Percentiles rank a stretch among this genome's conserved stretches.
phyloP scores from a whole-genome alignment of 23 red algal species.

The Gracilaria caudata region DNA sequence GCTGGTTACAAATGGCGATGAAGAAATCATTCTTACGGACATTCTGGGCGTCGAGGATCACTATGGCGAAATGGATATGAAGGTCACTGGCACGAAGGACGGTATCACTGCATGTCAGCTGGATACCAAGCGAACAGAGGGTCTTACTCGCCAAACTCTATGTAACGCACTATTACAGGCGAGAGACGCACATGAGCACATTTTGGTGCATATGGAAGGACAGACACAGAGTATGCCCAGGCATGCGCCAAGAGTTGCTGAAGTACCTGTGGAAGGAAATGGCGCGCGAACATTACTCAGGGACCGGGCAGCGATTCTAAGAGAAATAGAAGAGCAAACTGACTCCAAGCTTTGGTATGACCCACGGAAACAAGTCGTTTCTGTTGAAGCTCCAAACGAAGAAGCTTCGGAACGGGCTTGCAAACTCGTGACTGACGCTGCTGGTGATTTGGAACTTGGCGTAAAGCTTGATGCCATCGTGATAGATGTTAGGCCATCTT shows the following conservation, averaged over 20 bases:
- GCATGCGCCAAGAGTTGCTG: constrained; percentile 42
- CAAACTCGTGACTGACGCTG: constrained; percentile 30
- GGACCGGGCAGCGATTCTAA: constrained; percentile 29
- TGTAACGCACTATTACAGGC: constrained; percentile 26
- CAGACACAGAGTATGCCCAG: constrained; percentile 22
- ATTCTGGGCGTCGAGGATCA: constrained; percentile 95
- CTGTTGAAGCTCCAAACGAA: constrained; percentile 47
- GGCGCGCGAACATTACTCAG: constrained; percentile 21
- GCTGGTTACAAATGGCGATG: constrained; percentile 36
- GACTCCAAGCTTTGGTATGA: constrained; percentile 36
- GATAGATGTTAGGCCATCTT: constrained; percentile 35
- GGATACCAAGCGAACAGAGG: constrained; percentile 54
- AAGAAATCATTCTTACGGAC: constrained; percentile 82
- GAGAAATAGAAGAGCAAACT: constrained; percentile 35
- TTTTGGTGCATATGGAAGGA: constrained; percentile 60
- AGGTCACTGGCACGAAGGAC: constrained; percentile 61
- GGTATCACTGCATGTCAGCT: constrained; percentile 73
- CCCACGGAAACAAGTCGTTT: constrained; percentile 23
- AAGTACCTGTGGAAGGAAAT: constrained; percentile 40
- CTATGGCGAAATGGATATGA: constrained; percentile 93
- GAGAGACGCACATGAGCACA: constrained; percentile 30
- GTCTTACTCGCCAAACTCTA: constrained; percentile 41
- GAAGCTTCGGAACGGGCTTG: constrained; percentile 20
- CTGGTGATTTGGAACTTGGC: constrained; percentile 43
- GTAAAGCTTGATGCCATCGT: constrained; percentile 37